Conservation (phyloP, 805 yeast genomes). For the Kodamaea fukazawae region DNA sequence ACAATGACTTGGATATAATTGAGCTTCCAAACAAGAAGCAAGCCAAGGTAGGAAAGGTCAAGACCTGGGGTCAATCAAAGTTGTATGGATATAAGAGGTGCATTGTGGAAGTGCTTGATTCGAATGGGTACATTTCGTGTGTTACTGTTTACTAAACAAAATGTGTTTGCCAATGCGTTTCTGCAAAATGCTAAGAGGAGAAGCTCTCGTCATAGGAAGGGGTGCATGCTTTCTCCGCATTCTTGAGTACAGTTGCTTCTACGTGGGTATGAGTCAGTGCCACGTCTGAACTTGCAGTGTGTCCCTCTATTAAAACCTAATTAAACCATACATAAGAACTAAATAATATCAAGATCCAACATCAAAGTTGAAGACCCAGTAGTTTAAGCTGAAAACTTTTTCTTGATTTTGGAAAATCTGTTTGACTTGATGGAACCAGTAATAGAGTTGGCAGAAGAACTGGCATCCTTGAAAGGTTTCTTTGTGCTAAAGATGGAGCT, state of each 20-base stretch:
- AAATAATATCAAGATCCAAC: no score
- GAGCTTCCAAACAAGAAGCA: conserved; percentile 12
- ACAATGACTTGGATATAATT: conserved; percentile 35
- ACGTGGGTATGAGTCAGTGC: no score
- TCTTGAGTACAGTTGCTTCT: no score
- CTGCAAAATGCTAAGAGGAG: no score
- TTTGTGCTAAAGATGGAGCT: conserved; percentile 28
- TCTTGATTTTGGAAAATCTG: conserved; percentile 10
- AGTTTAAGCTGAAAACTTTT: conserved; percentile 7
- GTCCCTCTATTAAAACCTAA: no score
- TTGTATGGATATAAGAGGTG: conserved; percentile 39
- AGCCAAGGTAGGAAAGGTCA: conserved; percentile 19
- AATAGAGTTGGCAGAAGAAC: conserved; percentile 5
- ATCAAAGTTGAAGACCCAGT: not conserved
- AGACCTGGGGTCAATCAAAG: conserved; percentile 43
- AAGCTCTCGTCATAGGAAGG: no score
- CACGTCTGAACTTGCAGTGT: no score
- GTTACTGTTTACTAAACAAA: conserved; percentile 36
- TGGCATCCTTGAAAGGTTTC: conserved; percentile 1
- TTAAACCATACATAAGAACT: no score
- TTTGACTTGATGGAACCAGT: conserved; percentile 2
- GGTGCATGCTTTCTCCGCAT: no score
- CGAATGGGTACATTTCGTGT: conserved; percentile 33
- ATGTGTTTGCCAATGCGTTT: no score
- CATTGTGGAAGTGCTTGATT: conserved; percentile 43